phyloP scores from a whole-genome alignment of 2,329 filamentous ascomycete species.

The Cladophialophora psammophila region DNA sequence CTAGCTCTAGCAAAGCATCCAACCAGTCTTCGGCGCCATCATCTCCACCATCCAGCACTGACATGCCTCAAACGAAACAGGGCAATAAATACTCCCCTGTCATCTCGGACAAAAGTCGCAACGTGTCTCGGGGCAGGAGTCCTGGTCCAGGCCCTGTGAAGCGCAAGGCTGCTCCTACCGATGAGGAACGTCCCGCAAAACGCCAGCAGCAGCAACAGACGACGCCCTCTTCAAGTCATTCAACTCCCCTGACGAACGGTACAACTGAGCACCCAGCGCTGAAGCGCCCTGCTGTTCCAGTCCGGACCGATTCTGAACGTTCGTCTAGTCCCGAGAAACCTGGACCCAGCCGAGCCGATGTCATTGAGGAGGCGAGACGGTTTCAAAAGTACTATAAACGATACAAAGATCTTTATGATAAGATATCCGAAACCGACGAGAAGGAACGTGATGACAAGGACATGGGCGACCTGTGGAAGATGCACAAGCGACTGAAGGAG shows the following conservation, averaged over 20 bases:
- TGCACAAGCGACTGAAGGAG: slow-evolving; percentile 41
- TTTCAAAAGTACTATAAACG: slow-evolving; percentile 67
- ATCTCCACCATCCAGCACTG: slow-evolving; percentile 49
- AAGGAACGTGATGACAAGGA: slow-evolving; percentile 56
- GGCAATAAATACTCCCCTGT: slow-evolving; percentile 44
- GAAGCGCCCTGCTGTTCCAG: slow-evolving; percentile 25
- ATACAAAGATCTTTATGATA: slow-evolving; percentile 64
- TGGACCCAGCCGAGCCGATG: slow-evolving; percentile 49
- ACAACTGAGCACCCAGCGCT: slow-evolving; percentile 12
- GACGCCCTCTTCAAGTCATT: slow-evolving; percentile 35
- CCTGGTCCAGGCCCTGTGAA: slow-evolving; percentile 49
- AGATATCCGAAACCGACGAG: slow-evolving; percentile 49
- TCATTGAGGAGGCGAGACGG: slow-evolving; percentile 49
- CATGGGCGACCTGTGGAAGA: slow-evolving; percentile 58
- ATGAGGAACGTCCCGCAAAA: slow-evolving; percentile 44
- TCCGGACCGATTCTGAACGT: slow-evolving; percentile 32
- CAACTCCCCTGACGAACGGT: slow-evolving; percentile 36
- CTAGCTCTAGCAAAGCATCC: slow-evolving; percentile 48
- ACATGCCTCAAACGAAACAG: slow-evolving; percentile 41
- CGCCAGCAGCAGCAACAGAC: slow-evolving; percentile 39
- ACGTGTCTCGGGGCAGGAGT: slow-evolving; percentile 30
- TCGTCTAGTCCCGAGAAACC: slow-evolving; percentile 45
- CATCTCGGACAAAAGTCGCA: slow-evolving; percentile 32
- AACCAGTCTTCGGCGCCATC: slow-evolving; percentile 55
- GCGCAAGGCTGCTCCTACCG: slow-evolving; percentile 48